Conservation (phyloP, 495 filamentous ascomycete genomes). For the Beverwykella pulmonaria region DNA sequence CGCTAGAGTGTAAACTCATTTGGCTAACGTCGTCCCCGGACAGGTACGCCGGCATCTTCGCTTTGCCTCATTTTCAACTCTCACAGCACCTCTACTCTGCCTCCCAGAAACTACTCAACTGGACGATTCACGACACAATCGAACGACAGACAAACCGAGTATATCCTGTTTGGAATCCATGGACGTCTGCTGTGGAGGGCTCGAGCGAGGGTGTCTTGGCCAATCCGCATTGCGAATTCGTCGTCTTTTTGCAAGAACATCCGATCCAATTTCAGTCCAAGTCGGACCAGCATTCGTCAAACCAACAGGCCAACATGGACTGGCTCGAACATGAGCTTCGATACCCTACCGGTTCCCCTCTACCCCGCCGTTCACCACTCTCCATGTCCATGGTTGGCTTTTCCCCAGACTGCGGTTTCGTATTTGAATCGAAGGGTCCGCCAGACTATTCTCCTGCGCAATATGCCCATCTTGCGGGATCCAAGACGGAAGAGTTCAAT, state of each 20-base stretch:
- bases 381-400: slow-evolving; percentile 84
- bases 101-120: slow-evolving; percentile 67
- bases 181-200: slow-evolving; percentile 63
- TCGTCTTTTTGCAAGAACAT: slow-evolving; percentile 86
- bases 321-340: slow-evolving; percentile 83
- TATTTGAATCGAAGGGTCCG: slow-evolving; percentile 84
- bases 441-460: slow-evolving; percentile 69
- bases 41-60: slow-evolving; percentile 80
- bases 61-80: slow-evolving; percentile 78
- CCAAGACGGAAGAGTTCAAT: slow-evolving; percentile 76
- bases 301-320: slow-evolving; percentile 54
- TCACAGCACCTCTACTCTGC: slow-evolving; percentile 66
- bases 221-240: slow-evolving; percentile 80
- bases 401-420: slow-evolving; percentile 90
- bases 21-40: neutral
- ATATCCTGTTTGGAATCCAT: slow-evolving; percentile 52
- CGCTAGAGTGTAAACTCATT: neutral
- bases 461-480: slow-evolving; percentile 68
- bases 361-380: slow-evolving; percentile 67
- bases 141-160: slow-evolving; percentile 59
- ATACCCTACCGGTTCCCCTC: slow-evolving; percentile 78
- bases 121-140: slow-evolving; percentile 69
- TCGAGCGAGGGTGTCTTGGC: slow-evolving; percentile 60
- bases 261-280: slow-evolving; percentile 47
- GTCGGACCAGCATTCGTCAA: slow-evolving; percentile 32